phyloP scores from a whole-genome alignment of 2,329 filamentous ascomycete species.

The Berkeleyomyces rouxiae region DNA sequence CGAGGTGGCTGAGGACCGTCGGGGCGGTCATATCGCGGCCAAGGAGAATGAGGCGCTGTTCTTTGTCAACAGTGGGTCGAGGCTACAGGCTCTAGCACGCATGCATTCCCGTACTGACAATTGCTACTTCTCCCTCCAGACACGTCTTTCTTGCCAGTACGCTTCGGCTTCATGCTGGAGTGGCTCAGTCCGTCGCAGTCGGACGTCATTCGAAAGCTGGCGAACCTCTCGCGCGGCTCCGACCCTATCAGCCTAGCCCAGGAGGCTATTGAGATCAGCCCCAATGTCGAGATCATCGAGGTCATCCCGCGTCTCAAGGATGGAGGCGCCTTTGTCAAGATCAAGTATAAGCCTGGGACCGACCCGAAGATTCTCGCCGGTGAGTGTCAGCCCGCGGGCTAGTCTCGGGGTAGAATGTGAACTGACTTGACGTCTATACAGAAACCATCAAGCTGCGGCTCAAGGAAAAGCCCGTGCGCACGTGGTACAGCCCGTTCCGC shows the following conservation, averaged over 20 bases:
- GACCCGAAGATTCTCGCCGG: conserved; percentile 28
- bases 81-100: too few relatives aligned
- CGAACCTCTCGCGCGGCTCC: conserved; percentile 34
- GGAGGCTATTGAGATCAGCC: conserved; percentile 43
- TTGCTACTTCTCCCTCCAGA: background rate
- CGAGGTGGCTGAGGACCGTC: conserved; percentile 36
- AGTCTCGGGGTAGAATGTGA: background rate
- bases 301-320: conserved; percentile 77
- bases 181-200: conserved; percentile 11
- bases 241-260: conserved; percentile 38
- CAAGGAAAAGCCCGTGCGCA: conserved; percentile 53
- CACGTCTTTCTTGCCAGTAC: conserved; percentile 11
- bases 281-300: conserved; percentile 57
- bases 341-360: conserved; percentile 34
- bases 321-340: conserved; percentile 86
- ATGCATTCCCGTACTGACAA: background rate
- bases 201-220: conserved; percentile 24
- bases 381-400: conserved; percentile 15
- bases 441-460: conserved; percentile 46
- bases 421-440: conserved; percentile 14
- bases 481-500: conserved; percentile 79
- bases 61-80: conserved; percentile 66
- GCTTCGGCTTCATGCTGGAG: conserved; percentile 9
- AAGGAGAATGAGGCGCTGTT: conserved; percentile 63
- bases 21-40: conserved; percentile 67